Base-by-base conservation (phyloP, 192 early-diverging fungal species). In the Oehlia diaphana region DNA sequence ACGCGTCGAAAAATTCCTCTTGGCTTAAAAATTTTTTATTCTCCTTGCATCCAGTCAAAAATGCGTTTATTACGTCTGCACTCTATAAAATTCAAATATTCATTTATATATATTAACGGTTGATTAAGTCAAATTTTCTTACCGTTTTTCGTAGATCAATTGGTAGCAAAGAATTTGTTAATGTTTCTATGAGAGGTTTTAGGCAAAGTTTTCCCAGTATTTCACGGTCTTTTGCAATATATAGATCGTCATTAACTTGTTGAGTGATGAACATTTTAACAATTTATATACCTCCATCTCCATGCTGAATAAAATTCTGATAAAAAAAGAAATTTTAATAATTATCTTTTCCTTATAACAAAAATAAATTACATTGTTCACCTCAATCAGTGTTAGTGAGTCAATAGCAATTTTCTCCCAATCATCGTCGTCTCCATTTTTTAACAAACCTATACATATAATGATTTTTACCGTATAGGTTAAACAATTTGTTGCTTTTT, bases 31-130 rank as follows among this genome's bases (percentile, higher is more conserved):
- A 35, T 39, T 76, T 76, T 76, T 76, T 76, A 33, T 76, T 76
- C 35, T 76, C 74, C 64, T 76, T 76, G 35, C 74, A 76, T 63
- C 74, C 74, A 21, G 74, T 76, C 19, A 76, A 76, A n/a, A 76
- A 26, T 4, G 62, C 31, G n/a, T 76, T 76, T 26, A 76, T 76
- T 12, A 76, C 31, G 42, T 76, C 61, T 14, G 74, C 47, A 21
- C 58, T 37, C 74, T 76, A 7, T 14, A 74, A 74, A 71, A 44
- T 23, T 39, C 19, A 42, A 42, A 61, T 58, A 58, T 53, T 50
- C 49, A 44, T 9, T n/a, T n/a, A 0, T 12, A 9, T 21, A 23
- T 12, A 13, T 14, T 33, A 49, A 33, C 14, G 21, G 28, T 19
- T 2, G 14, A 35, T 31, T 9, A 31, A 42, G 9, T 47, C 39